These are phyloP conservation scores for Apiospora arundinis DNA, from an alignment of 2,329 filamentous ascomycete species.

Conservation along the genomic window DNA sequence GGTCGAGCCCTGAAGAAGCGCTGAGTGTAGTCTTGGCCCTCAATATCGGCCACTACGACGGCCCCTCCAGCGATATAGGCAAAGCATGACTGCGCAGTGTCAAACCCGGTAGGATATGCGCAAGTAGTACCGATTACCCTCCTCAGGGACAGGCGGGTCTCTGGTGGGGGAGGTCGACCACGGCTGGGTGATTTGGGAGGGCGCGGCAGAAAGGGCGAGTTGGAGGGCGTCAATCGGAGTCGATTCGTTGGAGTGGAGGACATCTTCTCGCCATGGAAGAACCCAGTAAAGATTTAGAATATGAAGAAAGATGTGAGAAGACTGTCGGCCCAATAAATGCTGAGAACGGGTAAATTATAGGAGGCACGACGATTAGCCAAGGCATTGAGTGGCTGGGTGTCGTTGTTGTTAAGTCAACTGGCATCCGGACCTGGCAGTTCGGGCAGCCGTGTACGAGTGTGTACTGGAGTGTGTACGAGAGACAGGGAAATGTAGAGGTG, in stretches of 20 bases:
- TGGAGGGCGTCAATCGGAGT: constrained; percentile 76
- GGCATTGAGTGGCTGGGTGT: constrained; percentile 14
- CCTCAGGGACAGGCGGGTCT: constrained; percentile 73
- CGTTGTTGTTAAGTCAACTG: constrained; percentile 12
- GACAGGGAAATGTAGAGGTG: neutral
- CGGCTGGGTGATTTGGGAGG: constrained; percentile 68
- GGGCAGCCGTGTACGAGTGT: neutral
- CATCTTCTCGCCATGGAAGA: constrained; percentile 62
- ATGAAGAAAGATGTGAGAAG: constrained; percentile 3
- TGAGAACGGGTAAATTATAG: constrained; percentile 16
- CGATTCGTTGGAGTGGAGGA: constrained; percentile 64
- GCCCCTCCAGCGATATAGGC: constrained; percentile 93
- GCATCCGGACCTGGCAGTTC: constrained; percentile 7
- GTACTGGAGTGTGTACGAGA: neutral
- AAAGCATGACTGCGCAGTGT: constrained; percentile 78
- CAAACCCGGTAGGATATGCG: constrained; percentile 83
- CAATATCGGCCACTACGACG: constrained; percentile 85
- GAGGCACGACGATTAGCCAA: neutral
- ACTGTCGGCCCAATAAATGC: constrained; percentile 8
- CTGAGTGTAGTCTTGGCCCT: constrained; percentile 72
- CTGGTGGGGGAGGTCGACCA: constrained; percentile 52
- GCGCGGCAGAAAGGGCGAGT: constrained; percentile 71
- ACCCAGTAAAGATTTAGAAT: constrained; percentile 11
- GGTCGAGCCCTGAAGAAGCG: constrained; percentile 91
- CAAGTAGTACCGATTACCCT: constrained; percentile 93